These are phyloP conservation scores for Cladosporium austrohemisphaericum DNA, from an alignment of 2,329 filamentous ascomycete genomes.

Conservation along the genomic window DNA sequence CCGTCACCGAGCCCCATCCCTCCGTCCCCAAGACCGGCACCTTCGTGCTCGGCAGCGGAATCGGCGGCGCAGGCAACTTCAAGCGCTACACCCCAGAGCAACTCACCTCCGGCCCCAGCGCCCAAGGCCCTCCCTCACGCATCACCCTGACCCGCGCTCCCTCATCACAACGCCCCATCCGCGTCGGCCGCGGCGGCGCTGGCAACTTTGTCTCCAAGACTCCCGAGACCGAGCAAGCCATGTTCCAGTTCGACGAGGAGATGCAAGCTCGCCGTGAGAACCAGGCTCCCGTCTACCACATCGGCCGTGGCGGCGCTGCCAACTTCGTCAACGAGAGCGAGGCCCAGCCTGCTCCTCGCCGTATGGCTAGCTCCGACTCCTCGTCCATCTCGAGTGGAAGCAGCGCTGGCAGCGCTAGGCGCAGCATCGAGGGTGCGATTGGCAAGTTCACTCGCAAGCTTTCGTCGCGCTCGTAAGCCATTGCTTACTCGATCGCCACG, in stretches of 20 bases:
- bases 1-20: constrained; percentile 60
- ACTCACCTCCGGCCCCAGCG: constrained; percentile 46
- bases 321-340: constrained; percentile 47
- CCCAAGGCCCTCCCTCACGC: constrained; percentile 47
- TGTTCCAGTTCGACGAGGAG: constrained; percentile 68
- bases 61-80: constrained; percentile 58
- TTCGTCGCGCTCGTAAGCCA: constrained; percentile 8
- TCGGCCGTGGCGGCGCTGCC: constrained; percentile 59
- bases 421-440: constrained; percentile 16
- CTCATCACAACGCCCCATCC: constrained; percentile 43
- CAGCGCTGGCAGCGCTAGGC: constrained; percentile 12
- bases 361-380: constrained; percentile 3
- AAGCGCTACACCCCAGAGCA: constrained; percentile 53
- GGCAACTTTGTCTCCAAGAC: constrained; percentile 54
- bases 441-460: constrained; percentile 17
- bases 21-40: constrained; percentile 45
- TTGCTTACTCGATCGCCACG: not conserved
- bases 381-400: constrained; percentile 12
- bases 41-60: constrained; percentile 52
- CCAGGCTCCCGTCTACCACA: constrained; percentile 58
- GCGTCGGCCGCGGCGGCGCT: constrained; percentile 56
- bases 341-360: constrained; percentile 6
- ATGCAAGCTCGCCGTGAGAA: constrained; percentile 52
- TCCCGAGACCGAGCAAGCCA: constrained; percentile 49
- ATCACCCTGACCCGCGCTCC: constrained; percentile 47